Evolutionary conservation across 1,139 yeast species (phyloP), one percentile per base, ranked within the genome.

Genomic region (Tardiomyces digboiensis): DNA sequence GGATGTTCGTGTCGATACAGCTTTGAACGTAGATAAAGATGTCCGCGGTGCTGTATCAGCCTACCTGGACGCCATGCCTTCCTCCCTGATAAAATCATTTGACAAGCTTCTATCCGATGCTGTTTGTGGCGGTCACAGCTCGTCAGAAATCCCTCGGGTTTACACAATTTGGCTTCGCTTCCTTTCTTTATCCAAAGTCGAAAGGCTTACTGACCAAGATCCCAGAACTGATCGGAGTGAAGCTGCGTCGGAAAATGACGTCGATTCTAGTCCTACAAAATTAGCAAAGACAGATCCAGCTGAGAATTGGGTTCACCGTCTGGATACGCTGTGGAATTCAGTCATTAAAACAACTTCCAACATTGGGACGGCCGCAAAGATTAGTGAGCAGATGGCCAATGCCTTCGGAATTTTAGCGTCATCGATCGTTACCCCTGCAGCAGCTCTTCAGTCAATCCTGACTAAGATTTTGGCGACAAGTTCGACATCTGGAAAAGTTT

Each of bases 1-100:
- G 96, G 68, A 71, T 3, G 65, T 75, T 0, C 71, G 91, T 54
- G 58, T 85, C 21, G 88, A 82, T n/a, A 83, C 79, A 45, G 86
- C 93, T 0, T 47, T 84, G 6, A 82, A 77, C 41, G 67, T 74
- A 38, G 94, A 87, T 55, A 70, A 69, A 2, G 58, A 56, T 1
- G 85, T 84, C 1, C 65, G 77, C 33, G 39, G 47, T 0, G 57
- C 67, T 3, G 60, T 81, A 5, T 50, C 54, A 8, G 42, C 50
- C 3, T 49, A 59, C 16, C 45, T 70, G 12, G 43, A 33, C n/a
- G 36, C 12, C 19, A 13, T 36, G 38, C 18, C 38, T 13, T 22
- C 22, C 18, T 8, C 18, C 21, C 20, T 18, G 13, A 10, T 36
- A 39, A 8, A 4, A 8, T n/a, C 16, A 16, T 40, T 40, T 12